Percentiles rank a stretch among this genome's conserved stretches.
Evolutionary conservation across 164 flowering plant genomes (phyloP).

Genomic region (Magnolia officinalis): DNA sequence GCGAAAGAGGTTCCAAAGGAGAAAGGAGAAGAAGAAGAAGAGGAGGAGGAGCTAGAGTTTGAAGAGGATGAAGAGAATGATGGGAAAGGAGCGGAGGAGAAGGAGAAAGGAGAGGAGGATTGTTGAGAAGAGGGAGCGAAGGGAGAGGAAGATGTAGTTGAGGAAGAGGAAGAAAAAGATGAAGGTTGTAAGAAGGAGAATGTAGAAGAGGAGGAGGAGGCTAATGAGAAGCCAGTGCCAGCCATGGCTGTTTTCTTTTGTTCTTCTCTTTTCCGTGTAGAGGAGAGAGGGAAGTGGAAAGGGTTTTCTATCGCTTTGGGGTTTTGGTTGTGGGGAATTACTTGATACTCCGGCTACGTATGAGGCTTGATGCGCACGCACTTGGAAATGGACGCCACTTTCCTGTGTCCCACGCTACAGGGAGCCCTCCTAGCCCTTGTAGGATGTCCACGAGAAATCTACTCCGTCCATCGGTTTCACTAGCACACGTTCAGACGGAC

Average conservation of each 20-base stretch:
- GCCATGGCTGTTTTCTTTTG: neutral
- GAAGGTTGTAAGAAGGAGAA: neutral
- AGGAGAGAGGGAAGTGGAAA: no score
- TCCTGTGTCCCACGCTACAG: no score
- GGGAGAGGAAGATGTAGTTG: neutral
- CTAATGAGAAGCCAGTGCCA: neutral
- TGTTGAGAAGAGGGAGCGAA: neutral
- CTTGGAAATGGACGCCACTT: no score
- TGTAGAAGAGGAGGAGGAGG: neutral
- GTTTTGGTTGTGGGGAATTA: no score
- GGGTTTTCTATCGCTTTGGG: no score
- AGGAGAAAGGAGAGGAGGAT: neutral
- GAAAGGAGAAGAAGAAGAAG: neutral
- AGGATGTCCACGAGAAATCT: no score
- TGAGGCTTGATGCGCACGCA: no score
- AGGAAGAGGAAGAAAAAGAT: neutral
- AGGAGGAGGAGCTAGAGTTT: neutral
- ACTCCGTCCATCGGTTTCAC: no score
- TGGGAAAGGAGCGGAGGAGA: neutral
- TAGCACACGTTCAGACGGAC: no score
- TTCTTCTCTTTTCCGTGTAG: no score
- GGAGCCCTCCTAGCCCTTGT: no score
- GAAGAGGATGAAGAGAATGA: constrained; percentile 1
- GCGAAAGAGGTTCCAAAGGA: neutral
- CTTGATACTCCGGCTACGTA: no score